A percentile compares a stretch with the other conserved stretches of the same genome.
These are phyloP conservation scores for Trichophyton simii DNA, from an alignment of 2,329 filamentous ascomycete species.

Conservation along the genomic window DNA sequence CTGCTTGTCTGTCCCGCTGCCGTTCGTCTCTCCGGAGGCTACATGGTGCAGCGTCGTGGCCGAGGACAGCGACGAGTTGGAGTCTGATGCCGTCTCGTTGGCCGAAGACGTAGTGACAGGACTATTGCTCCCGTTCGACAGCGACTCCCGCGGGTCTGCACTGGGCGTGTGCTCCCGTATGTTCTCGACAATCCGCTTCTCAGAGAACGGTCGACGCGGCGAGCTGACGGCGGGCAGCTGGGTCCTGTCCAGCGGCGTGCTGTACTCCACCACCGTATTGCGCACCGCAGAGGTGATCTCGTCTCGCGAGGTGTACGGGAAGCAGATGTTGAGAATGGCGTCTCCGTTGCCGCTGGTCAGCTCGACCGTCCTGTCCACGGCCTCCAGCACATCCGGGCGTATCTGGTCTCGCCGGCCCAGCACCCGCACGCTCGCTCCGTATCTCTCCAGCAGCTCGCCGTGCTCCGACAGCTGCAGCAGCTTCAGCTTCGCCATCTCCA, in stretches of 20 bases:
- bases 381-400: constrained; percentile 73
- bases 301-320: constrained; percentile 90
- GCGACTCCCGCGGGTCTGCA: constrained; percentile 35
- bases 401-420: constrained; percentile 75
- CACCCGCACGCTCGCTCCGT: constrained; percentile 76
- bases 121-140: background rate
- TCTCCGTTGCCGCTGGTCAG: constrained; percentile 78
- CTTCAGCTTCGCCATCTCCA: constrained; percentile 96
- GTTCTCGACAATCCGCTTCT: constrained; percentile 73
- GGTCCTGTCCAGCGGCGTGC: constrained; percentile 48
- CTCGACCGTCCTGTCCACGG: constrained; percentile 73
- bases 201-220: constrained; percentile 61
- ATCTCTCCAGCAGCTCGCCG: constrained; percentile 82
- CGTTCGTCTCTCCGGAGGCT: constrained; percentile 13
- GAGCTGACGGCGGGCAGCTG: constrained; percentile 26
- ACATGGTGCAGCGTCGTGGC: constrained; percentile 38
- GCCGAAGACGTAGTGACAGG: constrained; percentile 16
- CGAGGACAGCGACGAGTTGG: constrained; percentile 27
- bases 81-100: background rate
- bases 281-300: constrained; percentile 88
- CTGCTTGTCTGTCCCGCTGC: constrained; percentile 15
- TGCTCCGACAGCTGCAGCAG: constrained; percentile 83
- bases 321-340: constrained; percentile 81
- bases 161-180: constrained; percentile 55
- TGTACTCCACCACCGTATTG: constrained; percentile 76